Conservation (phyloP, 2,329 filamentous ascomycete species). For the Magnaporthiopsis incrustans region DNA sequence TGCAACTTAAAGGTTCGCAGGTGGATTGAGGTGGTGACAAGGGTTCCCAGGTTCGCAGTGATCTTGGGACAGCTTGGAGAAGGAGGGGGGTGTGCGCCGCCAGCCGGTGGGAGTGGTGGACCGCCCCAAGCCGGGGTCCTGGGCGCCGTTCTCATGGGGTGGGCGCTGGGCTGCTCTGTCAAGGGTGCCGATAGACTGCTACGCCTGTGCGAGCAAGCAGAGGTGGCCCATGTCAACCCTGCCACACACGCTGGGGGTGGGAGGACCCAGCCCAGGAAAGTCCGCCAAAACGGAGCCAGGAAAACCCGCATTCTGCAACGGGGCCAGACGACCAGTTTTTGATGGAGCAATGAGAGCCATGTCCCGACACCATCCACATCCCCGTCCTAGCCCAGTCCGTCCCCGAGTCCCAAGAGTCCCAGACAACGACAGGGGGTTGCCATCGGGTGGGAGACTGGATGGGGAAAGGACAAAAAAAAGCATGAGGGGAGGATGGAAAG, state of each 20-base stretch:
- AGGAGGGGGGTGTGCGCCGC: slow-evolving; percentile 4
- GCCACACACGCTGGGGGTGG: neutral
- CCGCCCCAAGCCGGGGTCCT: slow-evolving; percentile 34
- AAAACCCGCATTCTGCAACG: neutral
- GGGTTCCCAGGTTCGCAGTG: slow-evolving; percentile 7
- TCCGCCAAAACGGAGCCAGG: neutral
- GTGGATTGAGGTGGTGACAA: slow-evolving; percentile 8
- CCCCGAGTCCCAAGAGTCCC: neutral
- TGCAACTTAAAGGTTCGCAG: slow-evolving; percentile 34
- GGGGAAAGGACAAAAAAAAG: neutral
- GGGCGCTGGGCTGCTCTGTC: slow-evolving; percentile 4
- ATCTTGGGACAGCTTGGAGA: slow-evolving; percentile 6
- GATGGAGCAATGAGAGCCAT: neutral
- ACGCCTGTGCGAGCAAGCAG: neutral
- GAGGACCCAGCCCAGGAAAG: neutral
- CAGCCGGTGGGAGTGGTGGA: slow-evolving; percentile 8
- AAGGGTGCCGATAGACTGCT: slow-evolving; percentile 5
- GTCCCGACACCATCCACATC: neutral
- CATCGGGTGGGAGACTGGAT: neutral
- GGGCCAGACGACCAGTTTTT: neutral
- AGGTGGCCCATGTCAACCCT: slow-evolving; percentile 4
- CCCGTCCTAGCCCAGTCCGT: neutral
- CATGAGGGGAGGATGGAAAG: no score
- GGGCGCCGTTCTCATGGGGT: slow-evolving; percentile 8
- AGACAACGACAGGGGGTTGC: neutral